Evolutionary conservation across 2,329 filamentous ascomycete genomes (phyloP), one percentile per base, ranked within the genome.

Genomic region (Stachybotrys chartarum): DNA sequence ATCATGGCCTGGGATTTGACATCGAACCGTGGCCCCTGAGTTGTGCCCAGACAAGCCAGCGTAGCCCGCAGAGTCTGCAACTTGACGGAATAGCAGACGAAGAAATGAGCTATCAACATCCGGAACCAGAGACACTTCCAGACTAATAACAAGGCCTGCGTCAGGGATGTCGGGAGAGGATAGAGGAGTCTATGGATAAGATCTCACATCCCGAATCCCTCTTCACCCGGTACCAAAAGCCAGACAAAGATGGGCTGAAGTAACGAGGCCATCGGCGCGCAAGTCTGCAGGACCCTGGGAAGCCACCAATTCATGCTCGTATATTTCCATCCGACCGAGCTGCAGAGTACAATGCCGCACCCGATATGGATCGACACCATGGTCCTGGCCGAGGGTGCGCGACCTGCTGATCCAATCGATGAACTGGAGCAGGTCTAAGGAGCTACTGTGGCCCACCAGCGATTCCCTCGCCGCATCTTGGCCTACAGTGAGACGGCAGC

Each of bases 311-410:
- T 59, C 39, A 59, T 66, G 14, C 64, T 64, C 5, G 58, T 48
- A 1, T 64, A 59, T 47, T 53, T 65, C 24, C 51, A 56, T 16
- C 63, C 64, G 6, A 66, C 62, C 1, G 56, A 59, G 10, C 57
- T 65, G 7, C 64, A 66, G 45, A 52, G 56, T 8, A 64, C 57
- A 6, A 58, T 64, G 2, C 60, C 64, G 1, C 64, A 66, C 50
- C 64, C 64, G 1, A 56, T 61, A 1, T 66, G 64, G 64, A 58
- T 65, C 42, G 63, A 65, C 51, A 55, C 59, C 6, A 58, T 66
- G 12, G 56, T n/a, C 59, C 1, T 62, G 59, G 57, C 60, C 60
- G 8, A 54, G 61, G 5, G 51, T 60, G 8, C 56, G 61, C 3
- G 60, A 61, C 44, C 56, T 50, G 32, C 55, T 64, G 42, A 64